Conservation (phyloP, 1,284 basidiomycete species). For the Melanopsichium pennsylvanicum region DNA sequence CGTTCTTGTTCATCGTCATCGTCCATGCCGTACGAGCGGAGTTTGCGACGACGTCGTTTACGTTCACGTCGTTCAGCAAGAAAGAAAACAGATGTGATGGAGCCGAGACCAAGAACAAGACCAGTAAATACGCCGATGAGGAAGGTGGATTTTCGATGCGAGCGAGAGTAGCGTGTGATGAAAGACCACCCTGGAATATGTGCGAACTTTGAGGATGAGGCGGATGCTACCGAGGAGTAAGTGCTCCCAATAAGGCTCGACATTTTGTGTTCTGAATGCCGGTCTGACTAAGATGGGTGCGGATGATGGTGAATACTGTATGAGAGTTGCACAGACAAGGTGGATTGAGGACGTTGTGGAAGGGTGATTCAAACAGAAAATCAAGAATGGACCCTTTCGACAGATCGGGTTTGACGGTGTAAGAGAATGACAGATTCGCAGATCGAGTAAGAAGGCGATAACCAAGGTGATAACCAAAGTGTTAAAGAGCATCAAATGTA, state of each 20-base stretch:
- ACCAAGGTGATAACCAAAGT: too few species aligned
- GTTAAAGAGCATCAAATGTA: too few species aligned
- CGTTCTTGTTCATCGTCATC: constrained; percentile 44
- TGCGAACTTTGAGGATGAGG: constrained; percentile 23
- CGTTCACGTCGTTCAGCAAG: constrained; percentile 45
- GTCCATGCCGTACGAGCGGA: constrained; percentile 29
- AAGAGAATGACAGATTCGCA: too few species aligned
- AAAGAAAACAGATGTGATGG: constrained; percentile 54
- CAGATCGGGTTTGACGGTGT: too few species aligned
- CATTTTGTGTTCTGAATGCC: too few species aligned
- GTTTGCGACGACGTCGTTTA: constrained; percentile 23
- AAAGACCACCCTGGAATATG: constrained; percentile 39
- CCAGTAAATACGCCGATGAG: constrained; percentile 55
- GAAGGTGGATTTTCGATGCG: constrained; percentile 49
- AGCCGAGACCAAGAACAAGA: constrained; percentile 53
- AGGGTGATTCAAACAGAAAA: too few species aligned
- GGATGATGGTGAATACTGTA: too few species aligned
- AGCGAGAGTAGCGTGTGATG: constrained; percentile 30
- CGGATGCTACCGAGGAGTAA: constrained; percentile 6
- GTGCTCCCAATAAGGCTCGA: constrained; percentile 8
- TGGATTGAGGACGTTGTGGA: too few species aligned
- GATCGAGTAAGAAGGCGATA: too few species aligned
- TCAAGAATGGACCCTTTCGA: neutral
- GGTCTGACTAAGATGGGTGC: too few species aligned
- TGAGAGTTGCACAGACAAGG: too few species aligned